Percentiles rank a stretch among this genome's conserved stretches.
phyloP scores from a whole-genome alignment of 345 rosid species.

The Melaleuca quinquenervia region DNA sequence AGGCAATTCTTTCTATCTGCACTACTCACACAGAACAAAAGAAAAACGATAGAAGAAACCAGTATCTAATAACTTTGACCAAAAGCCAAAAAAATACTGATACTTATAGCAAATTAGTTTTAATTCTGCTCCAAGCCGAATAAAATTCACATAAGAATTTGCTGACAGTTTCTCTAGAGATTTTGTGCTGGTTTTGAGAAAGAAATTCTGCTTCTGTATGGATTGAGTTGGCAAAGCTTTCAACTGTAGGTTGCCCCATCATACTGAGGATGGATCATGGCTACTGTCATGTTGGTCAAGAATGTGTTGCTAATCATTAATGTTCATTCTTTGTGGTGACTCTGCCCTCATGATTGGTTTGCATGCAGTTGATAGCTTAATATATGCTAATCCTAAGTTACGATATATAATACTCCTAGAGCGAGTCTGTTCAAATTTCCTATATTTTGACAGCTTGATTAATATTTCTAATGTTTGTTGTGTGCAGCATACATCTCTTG shows the following conservation, averaged over 20 bases:
- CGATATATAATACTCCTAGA: not conserved
- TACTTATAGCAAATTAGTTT: not conserved
- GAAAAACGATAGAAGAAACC: not conserved
- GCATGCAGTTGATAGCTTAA: not conserved
- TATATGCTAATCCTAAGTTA: not conserved
- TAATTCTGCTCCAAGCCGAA: not conserved
- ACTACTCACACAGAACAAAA: not conserved
- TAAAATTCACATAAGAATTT: not conserved
- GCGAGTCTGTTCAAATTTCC: not conserved
- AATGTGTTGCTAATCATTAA: not conserved
- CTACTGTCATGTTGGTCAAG: not conserved
- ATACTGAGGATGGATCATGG: not conserved
- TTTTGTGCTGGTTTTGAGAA: not conserved
- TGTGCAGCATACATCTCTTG: constrained; percentile 71
- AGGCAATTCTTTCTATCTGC: not conserved
- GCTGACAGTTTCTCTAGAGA: not conserved
- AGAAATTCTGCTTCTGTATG: not conserved
- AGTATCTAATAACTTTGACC: not conserved
- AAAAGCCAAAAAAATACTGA: not conserved
- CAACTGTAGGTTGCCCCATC: not conserved
- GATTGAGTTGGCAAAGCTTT: not conserved
- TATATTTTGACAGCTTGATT: not conserved
- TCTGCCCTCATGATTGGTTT: not conserved
- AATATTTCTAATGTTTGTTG: not conserved
- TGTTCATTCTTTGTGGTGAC: not conserved